These are phyloP conservation scores for Panicum virgatum DNA, from an alignment of 202 grass and related monocot species.

Conservation along the genomic window DNA sequence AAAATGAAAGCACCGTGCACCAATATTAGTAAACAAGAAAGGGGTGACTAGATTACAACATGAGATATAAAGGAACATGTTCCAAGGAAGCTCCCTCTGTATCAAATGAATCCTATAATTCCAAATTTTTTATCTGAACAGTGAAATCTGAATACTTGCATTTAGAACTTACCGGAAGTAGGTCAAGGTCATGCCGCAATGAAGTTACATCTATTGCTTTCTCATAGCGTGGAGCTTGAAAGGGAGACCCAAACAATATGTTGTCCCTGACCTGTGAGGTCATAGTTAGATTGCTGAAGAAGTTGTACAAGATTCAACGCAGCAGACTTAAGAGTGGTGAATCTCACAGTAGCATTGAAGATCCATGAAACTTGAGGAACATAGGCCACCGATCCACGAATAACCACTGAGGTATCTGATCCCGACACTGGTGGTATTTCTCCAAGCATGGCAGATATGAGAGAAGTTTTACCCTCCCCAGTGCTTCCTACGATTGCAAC, in stretches of 20 bases:
- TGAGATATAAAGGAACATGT: neutral
- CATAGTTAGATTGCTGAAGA: constrained; percentile 25
- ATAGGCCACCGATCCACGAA: constrained; percentile 87
- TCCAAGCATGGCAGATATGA: constrained; percentile 96
- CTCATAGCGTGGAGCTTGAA: constrained; percentile 70
- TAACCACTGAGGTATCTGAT: constrained; percentile 65
- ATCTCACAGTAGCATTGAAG: constrained; percentile 96
- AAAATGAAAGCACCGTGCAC: constrained; percentile 20
- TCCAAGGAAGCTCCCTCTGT: constrained; percentile 8
- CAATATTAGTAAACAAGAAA: neutral
- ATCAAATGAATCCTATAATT: constrained; percentile 17
- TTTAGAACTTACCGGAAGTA: constrained; percentile 72
- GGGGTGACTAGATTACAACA: neutral
- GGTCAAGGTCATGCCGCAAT: constrained; percentile 82
- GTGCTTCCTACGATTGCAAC: constrained; percentile 97
- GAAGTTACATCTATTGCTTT: constrained; percentile 81
- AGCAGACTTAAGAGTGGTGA: constrained; percentile 16
- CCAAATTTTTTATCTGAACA: neutral
- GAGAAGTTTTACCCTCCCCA: constrained; percentile 97
- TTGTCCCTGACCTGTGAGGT: constrained; percentile 82
- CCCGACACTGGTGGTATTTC: constrained; percentile 77
- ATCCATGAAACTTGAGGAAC: constrained; percentile 99
- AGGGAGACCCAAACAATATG: constrained; percentile 95
- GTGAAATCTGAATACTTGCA: constrained; percentile 8
- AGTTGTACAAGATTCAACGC: constrained; percentile 6